These are phyloP conservation scores for Starmerella cellae DNA, from an alignment of 805 yeast genomes.

Conservation along the genomic window DNA sequence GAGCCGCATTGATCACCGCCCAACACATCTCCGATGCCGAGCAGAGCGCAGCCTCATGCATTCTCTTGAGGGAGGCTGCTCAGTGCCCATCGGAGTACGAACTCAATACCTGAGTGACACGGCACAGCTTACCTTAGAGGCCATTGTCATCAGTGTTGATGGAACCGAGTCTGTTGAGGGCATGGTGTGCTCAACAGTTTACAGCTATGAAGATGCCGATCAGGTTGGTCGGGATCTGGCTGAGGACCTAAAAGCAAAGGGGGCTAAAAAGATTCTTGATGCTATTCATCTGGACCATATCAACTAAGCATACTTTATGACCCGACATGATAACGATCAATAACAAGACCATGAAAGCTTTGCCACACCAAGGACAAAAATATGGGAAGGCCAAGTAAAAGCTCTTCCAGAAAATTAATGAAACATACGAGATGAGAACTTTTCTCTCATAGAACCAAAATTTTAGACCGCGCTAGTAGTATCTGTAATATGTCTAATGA, in stretches of 20 bases:
- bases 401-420: too few relatives aligned
- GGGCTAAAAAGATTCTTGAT: conserved; percentile 75
- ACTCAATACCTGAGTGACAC: conserved; percentile 40
- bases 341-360: too few relatives aligned
- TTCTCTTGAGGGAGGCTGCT: conserved; percentile 91
- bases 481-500: too few relatives aligned
- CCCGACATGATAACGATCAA: too few relatives aligned
- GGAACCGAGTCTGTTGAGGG: conserved; percentile 61
- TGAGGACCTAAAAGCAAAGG: conserved; percentile 47
- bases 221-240: conserved; percentile 61
- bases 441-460: too few relatives aligned
- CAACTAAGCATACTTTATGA: conserved; percentile 10
- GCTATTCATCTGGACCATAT: conserved; percentile 40
- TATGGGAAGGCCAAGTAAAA: too few relatives aligned
- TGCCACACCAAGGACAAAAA: too few relatives aligned
- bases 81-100: conserved; percentile 90
- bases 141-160: conserved; percentile 72
- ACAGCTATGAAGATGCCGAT: conserved; percentile 47
- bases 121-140: conserved; percentile 41
- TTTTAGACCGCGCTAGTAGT: too few relatives aligned
- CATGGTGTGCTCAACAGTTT: conserved; percentile 31
- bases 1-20: conserved; percentile 47
- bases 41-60: conserved; percentile 85
- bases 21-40: conserved; percentile 59
- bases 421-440: too few relatives aligned